These are phyloP conservation scores for Cladorrhinum sp. DNA, from an alignment of 2,329 filamentous ascomycete species.

Conservation along the genomic window DNA sequence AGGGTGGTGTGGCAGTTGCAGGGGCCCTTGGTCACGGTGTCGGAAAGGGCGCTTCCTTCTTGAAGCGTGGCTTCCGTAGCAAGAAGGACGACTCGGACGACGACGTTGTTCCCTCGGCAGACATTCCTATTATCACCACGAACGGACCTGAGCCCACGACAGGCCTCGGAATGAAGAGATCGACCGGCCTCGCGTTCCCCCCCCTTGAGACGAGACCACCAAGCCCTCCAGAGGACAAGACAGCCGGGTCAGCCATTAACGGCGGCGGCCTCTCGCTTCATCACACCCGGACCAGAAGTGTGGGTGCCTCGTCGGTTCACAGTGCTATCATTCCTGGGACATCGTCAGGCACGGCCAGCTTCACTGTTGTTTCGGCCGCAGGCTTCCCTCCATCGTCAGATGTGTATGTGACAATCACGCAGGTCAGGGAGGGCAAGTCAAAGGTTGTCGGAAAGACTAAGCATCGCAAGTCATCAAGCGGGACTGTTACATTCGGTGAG, in stretches of 20 bases:
- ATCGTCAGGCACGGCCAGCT: conserved; percentile 69
- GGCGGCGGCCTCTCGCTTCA: conserved; percentile 27
- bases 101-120: conserved; percentile 35
- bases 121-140: conserved; percentile 44
- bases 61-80: conserved; percentile 77
- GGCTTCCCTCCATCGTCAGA: conserved; percentile 76
- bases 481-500: conserved; percentile 69
- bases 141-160: conserved; percentile 39
- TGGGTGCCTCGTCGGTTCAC: conserved; percentile 63
- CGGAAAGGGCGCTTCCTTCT: conserved; percentile 84
- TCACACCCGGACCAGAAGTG: conserved; percentile 55
- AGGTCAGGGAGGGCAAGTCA: conserved; percentile 59
- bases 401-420: conserved; percentile 72
- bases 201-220: conserved; percentile 29
- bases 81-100: conserved; percentile 52
- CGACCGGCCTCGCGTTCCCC: conserved; percentile 38
- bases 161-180: conserved; percentile 40
- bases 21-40: conserved; percentile 63
- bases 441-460: conserved; percentile 92
- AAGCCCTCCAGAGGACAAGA: conserved; percentile 22
- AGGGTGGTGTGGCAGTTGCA: conserved; percentile 66
- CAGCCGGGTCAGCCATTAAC: conserved; percentile 33
- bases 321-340: conserved; percentile 56
- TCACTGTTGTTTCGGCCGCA: conserved; percentile 74
- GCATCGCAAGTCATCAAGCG: conserved; percentile 70